Evolutionary conservation across 2,329 filamentous ascomycete genomes (phyloP), one percentile per base, ranked within the genome.

Genomic region (Exutisphaerella laricina): DNA sequence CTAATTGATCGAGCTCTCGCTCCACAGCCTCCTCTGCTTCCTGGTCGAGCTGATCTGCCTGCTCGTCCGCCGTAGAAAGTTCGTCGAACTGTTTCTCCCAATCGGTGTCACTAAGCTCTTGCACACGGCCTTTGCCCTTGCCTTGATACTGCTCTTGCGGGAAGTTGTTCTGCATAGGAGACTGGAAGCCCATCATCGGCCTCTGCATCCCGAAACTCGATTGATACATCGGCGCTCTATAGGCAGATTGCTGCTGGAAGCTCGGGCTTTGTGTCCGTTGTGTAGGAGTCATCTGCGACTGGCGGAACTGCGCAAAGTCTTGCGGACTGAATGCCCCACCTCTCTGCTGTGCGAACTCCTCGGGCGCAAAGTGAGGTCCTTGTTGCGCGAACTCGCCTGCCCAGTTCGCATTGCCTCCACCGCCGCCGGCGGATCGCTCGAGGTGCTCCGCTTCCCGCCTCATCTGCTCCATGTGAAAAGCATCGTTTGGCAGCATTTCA

Each of bases 71-170:
- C 50, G 83, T 70, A 63, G 90, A 87, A 62, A 96, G 82, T 66
- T 92, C 80, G 44, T 88, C 85, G 65, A 98, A 98, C 65, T 97
- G 88, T 57, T 88, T 87, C 67, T 97, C 90, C 92, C 92, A 97
- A 61, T 94, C 84, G 59, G 84, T 66, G 57, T 98, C 90, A 62
- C 96, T 88, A 17, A 97, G 77, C 69, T 97, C 92, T 9, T 97
- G 83, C 69, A 97, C 78, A 25, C 77, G 70, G 4, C 71, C 79
- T 66, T 94, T 94, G 28, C 85, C 89, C 64, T 97, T 97, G 46
- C 85, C 86, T 65, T 88, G 66, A 31, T 71, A 68, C 51, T 70
- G 62, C 45, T 60, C 51, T 50, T 56, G 51, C 31, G 50, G 61
- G 39, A 68, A 66, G 45, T 70, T 68, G 42, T 72, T 71, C 51